Percentiles rank a stretch among this genome's conserved stretches.
Conservation (phyloP, 352 stramenopile species). For the Peronospora farinosa region DNA sequence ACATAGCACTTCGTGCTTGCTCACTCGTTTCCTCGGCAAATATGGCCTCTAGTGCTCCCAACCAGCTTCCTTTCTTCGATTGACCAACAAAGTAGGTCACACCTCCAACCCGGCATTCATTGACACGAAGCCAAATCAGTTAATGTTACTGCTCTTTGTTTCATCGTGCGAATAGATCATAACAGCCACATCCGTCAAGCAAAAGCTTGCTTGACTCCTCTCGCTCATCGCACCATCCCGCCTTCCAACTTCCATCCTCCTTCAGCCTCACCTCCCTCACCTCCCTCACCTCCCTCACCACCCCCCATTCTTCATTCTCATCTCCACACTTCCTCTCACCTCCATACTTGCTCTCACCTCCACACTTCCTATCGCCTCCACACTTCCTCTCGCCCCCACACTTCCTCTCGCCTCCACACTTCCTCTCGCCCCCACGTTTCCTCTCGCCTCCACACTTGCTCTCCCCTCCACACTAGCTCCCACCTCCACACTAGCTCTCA, state of each 20-base stretch:
- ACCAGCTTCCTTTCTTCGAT: not conserved
- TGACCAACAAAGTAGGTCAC: slow-evolving; percentile 1
- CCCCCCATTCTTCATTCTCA: not conserved
- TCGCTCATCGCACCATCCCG: not conserved
- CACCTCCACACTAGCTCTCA: not conserved
- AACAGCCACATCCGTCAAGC: not conserved
- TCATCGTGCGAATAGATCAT: not conserved
- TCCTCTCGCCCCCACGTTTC: slow-evolving; percentile 4
- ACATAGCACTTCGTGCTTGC: not conserved
- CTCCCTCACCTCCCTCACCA: not conserved
- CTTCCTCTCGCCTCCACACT: slow-evolving; percentile 2
- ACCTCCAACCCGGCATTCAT: slow-evolving; percentile 12
- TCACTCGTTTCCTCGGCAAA: not conserved
- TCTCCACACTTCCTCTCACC: not conserved
- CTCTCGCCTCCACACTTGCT: not conserved
- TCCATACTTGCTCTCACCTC: not conserved
- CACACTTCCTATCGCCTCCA: not conserved
- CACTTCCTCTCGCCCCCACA: not conserved
- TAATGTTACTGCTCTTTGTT: not conserved
- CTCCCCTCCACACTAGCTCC: slow-evolving; percentile 1
- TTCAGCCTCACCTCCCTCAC: not conserved
- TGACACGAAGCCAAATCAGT: not conserved
- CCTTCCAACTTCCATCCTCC: not conserved
- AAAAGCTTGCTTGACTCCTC: not conserved
- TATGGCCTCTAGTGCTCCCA: not conserved